Percentiles rank a stretch among this genome's conserved stretches.
These are phyloP conservation scores for Gillenia trifoliata DNA, from an alignment of 306 rosid genomes.

Conservation along the genomic window DNA sequence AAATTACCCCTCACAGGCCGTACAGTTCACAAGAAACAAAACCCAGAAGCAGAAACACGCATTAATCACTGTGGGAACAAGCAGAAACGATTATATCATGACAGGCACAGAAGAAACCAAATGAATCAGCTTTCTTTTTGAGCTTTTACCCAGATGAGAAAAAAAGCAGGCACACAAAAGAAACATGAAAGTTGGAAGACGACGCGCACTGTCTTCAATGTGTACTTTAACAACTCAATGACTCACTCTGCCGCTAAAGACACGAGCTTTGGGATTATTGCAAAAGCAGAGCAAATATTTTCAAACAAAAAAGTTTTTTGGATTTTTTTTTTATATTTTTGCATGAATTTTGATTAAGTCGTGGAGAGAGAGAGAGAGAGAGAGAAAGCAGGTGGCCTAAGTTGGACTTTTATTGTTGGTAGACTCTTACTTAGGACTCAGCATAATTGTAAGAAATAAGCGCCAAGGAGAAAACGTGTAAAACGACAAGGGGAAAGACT, in stretches of 20 bases:
- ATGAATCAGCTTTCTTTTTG: slow-evolving; percentile 35
- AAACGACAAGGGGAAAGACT: slow-evolving; percentile 10
- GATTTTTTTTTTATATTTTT: not conserved
- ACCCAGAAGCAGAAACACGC: slow-evolving; percentile 25
- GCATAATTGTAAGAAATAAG: slow-evolving; percentile 4
- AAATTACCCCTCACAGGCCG: not conserved
- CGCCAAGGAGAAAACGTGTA: slow-evolving; percentile 16
- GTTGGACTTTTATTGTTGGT: slow-evolving; percentile 28
- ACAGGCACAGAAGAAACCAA: slow-evolving; percentile 35
- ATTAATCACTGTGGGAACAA: slow-evolving; percentile 31
- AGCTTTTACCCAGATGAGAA: slow-evolving; percentile 11
- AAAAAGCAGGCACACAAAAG: slow-evolving; percentile 1
- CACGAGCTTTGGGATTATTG: slow-evolving; percentile 17
- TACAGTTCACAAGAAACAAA: slow-evolving; percentile 6
- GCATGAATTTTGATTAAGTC: slow-evolving; percentile 12
- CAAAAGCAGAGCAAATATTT: not conserved
- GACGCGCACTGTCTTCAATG: slow-evolving; percentile 52
- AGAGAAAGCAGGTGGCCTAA: slow-evolving; percentile 25
- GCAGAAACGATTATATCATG: slow-evolving; percentile 20
- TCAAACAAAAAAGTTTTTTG: not conserved
- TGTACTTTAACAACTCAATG: slow-evolving; percentile 32
- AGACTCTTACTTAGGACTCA: slow-evolving; percentile 12
- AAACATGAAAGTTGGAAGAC: slow-evolving; percentile 30
- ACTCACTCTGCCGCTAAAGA: slow-evolving; percentile 11
- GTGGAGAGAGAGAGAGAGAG: not conserved